Conservation (phyloP, 306 rosid species). For the Trichosanthes truncata region DNA sequence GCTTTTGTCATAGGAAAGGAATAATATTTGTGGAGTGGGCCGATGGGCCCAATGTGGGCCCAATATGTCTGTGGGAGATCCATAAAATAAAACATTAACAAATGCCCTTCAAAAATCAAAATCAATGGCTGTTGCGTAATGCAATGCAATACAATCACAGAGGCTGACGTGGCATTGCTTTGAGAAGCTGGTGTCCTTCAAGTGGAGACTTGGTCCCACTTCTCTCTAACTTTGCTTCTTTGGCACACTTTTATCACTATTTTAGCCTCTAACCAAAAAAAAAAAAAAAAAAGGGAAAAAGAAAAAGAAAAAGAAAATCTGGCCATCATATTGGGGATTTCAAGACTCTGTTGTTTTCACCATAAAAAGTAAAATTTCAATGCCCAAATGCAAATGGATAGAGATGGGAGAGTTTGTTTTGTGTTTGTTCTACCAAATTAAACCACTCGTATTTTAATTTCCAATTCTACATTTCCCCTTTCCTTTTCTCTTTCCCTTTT, state of each 20-base stretch:
- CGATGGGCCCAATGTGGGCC: slow-evolving; percentile 64
- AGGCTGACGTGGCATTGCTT: slow-evolving; percentile 10
- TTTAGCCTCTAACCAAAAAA: neutral
- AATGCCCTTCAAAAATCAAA: neutral
- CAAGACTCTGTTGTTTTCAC: neutral
- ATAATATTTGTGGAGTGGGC: slow-evolving; percentile 28
- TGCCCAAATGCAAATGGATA: neutral
- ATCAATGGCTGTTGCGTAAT: neutral
- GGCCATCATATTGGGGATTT: neutral
- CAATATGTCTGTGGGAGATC: slow-evolving; percentile 29
- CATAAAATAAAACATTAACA: neutral
- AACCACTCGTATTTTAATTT: neutral
- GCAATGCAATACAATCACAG: neutral
- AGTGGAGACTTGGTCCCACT: slow-evolving; percentile 12
- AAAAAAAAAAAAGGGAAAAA: neutral
- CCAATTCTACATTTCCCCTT: too few relatives aligned
- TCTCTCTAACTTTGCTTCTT: neutral
- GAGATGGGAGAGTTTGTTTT: neutral
- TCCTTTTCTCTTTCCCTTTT: neutral
- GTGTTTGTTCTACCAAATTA: neutral
- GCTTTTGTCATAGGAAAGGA: slow-evolving; percentile 81
- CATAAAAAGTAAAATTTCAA: neutral
- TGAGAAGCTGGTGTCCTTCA: slow-evolving; percentile 4
- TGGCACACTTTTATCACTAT: neutral
- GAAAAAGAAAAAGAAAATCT: neutral